Conservation (phyloP, 176 grass and related monocot species). For the Luzula sylvatica region DNA sequence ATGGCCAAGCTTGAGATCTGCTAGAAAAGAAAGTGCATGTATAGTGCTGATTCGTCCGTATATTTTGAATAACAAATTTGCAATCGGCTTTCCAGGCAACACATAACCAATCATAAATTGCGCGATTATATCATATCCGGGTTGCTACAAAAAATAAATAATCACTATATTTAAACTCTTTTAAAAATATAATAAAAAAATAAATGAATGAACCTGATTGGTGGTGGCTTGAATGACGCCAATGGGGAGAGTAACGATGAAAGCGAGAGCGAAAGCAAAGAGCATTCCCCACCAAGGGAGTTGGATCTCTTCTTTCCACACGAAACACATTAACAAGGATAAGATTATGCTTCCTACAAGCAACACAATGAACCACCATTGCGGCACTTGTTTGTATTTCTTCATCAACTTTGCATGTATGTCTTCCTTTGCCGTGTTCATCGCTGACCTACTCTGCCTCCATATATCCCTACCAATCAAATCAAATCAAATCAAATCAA, state of each 20-base stretch:
- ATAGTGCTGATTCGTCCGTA: constrained; percentile 95
- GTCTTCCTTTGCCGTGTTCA: constrained; percentile 42
- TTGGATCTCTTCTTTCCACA: constrained; percentile 86
- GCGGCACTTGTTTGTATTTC: constrained; percentile 84
- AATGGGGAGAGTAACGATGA: constrained; percentile 77
- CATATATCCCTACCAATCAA: constrained; percentile 45
- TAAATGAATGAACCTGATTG: constrained; percentile 55
- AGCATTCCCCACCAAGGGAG: constrained; percentile 99
- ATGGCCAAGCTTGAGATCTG: constrained; percentile 93
- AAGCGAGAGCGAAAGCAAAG: constrained; percentile 85
- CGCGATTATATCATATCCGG: constrained; percentile 92
- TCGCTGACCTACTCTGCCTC: constrained; percentile 82
- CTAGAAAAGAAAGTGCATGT: constrained; percentile 90
- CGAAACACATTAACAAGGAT: constrained; percentile 67
- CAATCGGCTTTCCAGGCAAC: constrained; percentile 89
- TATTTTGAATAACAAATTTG: constrained; percentile 96
- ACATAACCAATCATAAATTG: constrained; percentile 94
- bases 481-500: neutral
- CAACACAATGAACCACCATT: constrained; percentile 93
- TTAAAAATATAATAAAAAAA: neutral
- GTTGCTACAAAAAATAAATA: constrained; percentile 44
- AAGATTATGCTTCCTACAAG: constrained; percentile 63
- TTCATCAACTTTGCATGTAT: constrained; percentile 87
- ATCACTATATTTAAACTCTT: neutral
- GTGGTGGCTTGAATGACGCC: constrained; percentile 98